phyloP scores from a whole-genome alignment of 1,284 basidiomycete genomes.

The Volvariella volvacea region DNA sequence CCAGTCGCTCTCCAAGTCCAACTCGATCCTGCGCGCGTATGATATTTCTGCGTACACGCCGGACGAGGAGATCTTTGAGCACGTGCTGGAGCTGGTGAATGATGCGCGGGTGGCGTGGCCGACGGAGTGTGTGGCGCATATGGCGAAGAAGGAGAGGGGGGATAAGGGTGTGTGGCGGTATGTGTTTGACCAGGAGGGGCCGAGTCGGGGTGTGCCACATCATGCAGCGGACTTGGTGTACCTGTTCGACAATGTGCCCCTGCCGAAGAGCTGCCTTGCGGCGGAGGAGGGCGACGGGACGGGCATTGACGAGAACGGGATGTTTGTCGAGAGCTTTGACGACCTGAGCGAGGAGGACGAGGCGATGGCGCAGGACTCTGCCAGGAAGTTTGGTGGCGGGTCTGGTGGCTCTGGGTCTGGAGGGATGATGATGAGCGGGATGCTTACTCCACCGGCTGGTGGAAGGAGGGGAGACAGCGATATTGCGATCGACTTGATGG shows the following conservation, averaged over 20 bases:
- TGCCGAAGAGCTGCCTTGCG: slow-evolving; percentile 26
- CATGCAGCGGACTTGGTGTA: slow-evolving; percentile 67
- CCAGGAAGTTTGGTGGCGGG: too few relatives aligned
- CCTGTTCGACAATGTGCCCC: slow-evolving; percentile 66
- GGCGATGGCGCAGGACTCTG: too few relatives aligned
- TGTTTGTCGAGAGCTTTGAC: slow-evolving; percentile 27
- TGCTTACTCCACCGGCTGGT: not conserved
- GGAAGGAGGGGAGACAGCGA: too few relatives aligned
- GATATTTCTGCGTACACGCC: slow-evolving; percentile 54
- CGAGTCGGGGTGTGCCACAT: slow-evolving; percentile 53
- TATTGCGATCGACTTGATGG: too few relatives aligned
- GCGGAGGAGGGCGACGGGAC: slow-evolving; percentile 6
- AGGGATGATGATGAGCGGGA: too few relatives aligned
- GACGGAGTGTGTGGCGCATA: slow-evolving; percentile 51
- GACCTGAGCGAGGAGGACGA: slow-evolving; percentile 8
- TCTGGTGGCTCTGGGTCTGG: too few relatives aligned
- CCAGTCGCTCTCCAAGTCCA: slow-evolving; percentile 57
- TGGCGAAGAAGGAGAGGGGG: slow-evolving; percentile 37
- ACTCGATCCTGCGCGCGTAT: slow-evolving; percentile 55
- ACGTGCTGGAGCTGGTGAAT: slow-evolving; percentile 62
- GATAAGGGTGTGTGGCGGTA: slow-evolving; percentile 65
- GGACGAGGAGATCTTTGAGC: slow-evolving; percentile 57
- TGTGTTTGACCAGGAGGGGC: slow-evolving; percentile 73
- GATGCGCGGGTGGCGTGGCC: slow-evolving; percentile 72
- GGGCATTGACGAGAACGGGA: slow-evolving; percentile 4